Evolutionary conservation across 805 yeast species (phyloP).

Genomic region (Candida insectorum): DNA sequence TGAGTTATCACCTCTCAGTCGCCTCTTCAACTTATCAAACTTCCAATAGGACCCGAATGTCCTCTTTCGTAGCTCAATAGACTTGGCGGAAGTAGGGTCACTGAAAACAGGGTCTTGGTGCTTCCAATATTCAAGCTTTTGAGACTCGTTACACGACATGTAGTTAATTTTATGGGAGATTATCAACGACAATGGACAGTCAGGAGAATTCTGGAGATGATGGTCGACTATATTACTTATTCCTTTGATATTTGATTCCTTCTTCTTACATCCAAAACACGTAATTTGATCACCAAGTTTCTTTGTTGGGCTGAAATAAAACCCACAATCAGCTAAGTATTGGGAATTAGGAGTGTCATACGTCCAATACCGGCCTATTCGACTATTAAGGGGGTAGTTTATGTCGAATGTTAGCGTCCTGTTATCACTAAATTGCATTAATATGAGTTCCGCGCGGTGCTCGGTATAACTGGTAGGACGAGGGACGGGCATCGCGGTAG

Average conservation of each 20-base stretch:
- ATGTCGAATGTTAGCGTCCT: constrained; percentile 20
- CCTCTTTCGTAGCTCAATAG: constrained; percentile 28
- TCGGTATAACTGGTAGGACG: neutral
- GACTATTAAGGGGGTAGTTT: constrained; percentile 11
- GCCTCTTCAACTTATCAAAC: constrained; percentile 46
- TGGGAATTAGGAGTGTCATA: constrained; percentile 14
- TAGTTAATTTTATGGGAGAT: constrained; percentile 11
- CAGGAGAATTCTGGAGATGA: constrained; percentile 18
- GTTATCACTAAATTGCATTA: constrained; percentile 19
- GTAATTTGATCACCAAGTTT: constrained; percentile 47
- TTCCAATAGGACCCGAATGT: constrained; percentile 42
- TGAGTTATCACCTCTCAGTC: too few species aligned
- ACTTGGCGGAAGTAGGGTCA: constrained; percentile 29
- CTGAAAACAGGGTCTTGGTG: constrained; percentile 19
- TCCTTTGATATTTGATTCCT: constrained; percentile 21
- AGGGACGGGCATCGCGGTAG: neutral
- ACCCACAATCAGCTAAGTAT: constrained; percentile 53
- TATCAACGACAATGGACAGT: constrained; percentile 17
- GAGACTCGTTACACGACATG: constrained; percentile 3
- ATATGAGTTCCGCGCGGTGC: neutral
- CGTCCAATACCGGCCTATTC: constrained; percentile 18
- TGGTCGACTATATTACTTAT: constrained; percentile 14
- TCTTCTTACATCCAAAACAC: constrained; percentile 54
- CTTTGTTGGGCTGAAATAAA: constrained; percentile 53
- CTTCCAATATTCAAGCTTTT: constrained; percentile 13